Conservation (phyloP, 768 basidiomycete species). For the Mycena galericulata region DNA sequence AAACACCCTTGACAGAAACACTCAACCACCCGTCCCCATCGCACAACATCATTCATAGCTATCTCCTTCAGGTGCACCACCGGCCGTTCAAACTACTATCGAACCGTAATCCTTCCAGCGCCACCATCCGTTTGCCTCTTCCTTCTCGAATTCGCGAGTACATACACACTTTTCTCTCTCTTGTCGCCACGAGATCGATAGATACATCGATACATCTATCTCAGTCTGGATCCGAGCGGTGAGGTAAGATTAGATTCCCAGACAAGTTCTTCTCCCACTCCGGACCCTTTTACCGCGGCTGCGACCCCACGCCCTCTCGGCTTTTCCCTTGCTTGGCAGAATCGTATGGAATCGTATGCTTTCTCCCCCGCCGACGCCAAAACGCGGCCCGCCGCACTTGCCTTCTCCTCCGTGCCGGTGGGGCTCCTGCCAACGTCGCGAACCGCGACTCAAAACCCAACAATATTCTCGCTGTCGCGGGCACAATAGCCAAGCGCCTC, state of each 20-base stretch:
- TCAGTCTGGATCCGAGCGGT: neutral
- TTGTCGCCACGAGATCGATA: no score
- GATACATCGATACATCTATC: no score
- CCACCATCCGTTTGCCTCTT: conserved; percentile 3
- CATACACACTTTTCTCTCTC: no score
- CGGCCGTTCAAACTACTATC: neutral
- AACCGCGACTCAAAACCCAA: no score
- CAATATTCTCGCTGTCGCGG: no score
- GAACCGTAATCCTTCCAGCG: neutral
- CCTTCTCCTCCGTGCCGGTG: no score
- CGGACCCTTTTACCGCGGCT: conserved; percentile 4
- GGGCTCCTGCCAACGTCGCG: no score
- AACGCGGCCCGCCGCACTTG: neutral
- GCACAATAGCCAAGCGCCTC: no score
- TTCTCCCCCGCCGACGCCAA: neutral
- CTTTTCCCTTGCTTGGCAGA: neutral
- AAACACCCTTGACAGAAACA: conserved; percentile 14
- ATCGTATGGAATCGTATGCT: neutral
- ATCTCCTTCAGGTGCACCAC: neutral
- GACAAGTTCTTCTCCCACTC: neutral
- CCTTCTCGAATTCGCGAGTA: neutral
- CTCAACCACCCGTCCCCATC: conserved; percentile 22
- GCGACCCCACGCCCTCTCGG: conserved; percentile 11
- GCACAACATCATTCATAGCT: neutral
- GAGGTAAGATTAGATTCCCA: conserved; percentile 1